Evolutionary conservation across 371 early-diverging fungal genomes (phyloP).

Genomic region (Mucor racemosus): DNA sequence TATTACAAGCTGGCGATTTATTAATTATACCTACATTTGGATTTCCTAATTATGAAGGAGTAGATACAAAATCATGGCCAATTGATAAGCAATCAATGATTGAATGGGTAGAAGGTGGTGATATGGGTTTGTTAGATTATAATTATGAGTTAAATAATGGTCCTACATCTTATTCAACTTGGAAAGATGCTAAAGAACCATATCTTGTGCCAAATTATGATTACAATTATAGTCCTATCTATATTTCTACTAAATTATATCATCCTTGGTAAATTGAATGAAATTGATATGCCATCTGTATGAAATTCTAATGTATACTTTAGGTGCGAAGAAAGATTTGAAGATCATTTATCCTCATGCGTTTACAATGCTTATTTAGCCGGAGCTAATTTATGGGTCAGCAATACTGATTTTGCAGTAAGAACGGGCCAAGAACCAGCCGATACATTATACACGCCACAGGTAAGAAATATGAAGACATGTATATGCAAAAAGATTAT

Average conservation of each 20-base stretch:
- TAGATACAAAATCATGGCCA: constrained; percentile 28
- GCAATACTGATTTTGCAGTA: constrained; percentile 39
- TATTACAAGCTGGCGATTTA: constrained; percentile 36
- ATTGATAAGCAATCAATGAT: constrained; percentile 30
- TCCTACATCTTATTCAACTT: constrained; percentile 37
- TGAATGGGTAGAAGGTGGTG: constrained; percentile 35
- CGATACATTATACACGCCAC: constrained; percentile 25
- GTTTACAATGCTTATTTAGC: constrained; percentile 40
- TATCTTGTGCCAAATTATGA: constrained; percentile 43
- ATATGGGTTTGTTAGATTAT: constrained; percentile 39
- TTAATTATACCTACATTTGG: constrained; percentile 48
- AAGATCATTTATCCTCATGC: constrained; percentile 43
- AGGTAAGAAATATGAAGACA: constrained; percentile 17
- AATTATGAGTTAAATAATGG: constrained; percentile 42
- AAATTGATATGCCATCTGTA: neutral
- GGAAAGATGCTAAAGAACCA: constrained; percentile 42
- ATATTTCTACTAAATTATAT: constrained; percentile 29
- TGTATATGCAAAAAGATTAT: neutral
- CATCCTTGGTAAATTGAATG: constrained; percentile 44
- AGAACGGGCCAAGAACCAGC: constrained; percentile 39
- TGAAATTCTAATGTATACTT: neutral
- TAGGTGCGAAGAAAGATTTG: constrained; percentile 53
- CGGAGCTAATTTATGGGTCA: constrained; percentile 47
- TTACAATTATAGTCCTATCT: constrained; percentile 45
- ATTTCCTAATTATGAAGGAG: constrained; percentile 21